These are phyloP conservation scores for Aspergillus indologenus DNA, from an alignment of 495 filamentous ascomycete genomes.

Conservation along the genomic window DNA sequence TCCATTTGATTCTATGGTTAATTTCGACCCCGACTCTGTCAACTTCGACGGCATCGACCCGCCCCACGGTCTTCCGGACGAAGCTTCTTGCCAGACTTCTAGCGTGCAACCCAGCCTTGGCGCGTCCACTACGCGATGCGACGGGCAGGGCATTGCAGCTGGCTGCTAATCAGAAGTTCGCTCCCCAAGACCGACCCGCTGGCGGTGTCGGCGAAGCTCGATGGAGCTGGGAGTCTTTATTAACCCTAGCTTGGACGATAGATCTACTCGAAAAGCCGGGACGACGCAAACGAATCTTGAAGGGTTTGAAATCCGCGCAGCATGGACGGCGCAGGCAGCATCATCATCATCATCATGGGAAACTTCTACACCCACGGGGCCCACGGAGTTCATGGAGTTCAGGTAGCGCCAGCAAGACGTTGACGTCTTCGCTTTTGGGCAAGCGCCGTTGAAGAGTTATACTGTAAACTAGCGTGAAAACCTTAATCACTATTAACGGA, in stretches of 20 bases:
- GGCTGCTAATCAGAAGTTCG: slow-evolving; percentile 45
- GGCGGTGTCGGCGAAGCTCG: slow-evolving; percentile 31
- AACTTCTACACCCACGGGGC: slow-evolving; percentile 20
- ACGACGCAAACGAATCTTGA: slow-evolving; percentile 30
- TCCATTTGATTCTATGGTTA: slow-evolving; percentile 82
- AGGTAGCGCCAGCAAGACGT: slow-evolving; percentile 25
- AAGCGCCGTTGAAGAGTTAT: slow-evolving; percentile 28
- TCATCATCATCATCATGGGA: slow-evolving; percentile 37
- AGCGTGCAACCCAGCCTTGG: slow-evolving; percentile 86
- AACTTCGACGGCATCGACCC: slow-evolving; percentile 46
- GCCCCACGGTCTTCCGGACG: slow-evolving; percentile 53
- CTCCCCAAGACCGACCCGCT: slow-evolving; percentile 29
- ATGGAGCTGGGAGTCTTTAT: slow-evolving; percentile 45
- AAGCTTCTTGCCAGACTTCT: slow-evolving; percentile 54
- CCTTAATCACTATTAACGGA: not conserved
- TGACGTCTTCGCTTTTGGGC: slow-evolving; percentile 36
- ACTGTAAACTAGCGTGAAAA: slow-evolving; percentile 26
- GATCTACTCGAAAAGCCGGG: slow-evolving; percentile 40
- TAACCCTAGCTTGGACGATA: slow-evolving; percentile 47
- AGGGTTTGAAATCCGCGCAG: slow-evolving; percentile 25
- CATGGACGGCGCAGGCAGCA: slow-evolving; percentile 37
- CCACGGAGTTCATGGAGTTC: slow-evolving; percentile 46
- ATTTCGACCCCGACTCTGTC: slow-evolving; percentile 67
- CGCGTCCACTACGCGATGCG: slow-evolving; percentile 88
- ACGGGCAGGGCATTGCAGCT: slow-evolving; percentile 81